Conservation (phyloP, 2,329 filamentous ascomycete genomes). For the Aspergillus aculeatinus region DNA sequence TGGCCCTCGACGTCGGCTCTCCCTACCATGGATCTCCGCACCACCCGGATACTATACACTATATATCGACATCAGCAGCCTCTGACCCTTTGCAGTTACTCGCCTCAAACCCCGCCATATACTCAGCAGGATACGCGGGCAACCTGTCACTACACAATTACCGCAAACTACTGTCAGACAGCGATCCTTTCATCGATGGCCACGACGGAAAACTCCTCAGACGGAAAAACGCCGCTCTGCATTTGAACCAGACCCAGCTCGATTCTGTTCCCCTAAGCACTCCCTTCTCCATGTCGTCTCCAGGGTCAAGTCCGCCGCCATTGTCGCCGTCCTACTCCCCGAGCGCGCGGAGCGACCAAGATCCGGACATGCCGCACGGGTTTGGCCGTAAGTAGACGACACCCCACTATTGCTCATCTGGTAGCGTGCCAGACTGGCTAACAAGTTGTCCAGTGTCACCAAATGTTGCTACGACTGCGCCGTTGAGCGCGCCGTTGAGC, state of each 20-base stretch:
- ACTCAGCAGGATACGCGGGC: conserved; percentile 9
- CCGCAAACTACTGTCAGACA: conserved; percentile 34
- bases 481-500: neutral
- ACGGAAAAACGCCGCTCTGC: conserved; percentile 34
- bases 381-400: conserved; percentile 19
- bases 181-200: conserved; percentile 26
- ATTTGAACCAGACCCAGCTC: conserved; percentile 27
- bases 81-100: conserved; percentile 9
- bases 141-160: conserved; percentile 36
- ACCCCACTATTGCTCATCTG: neutral
- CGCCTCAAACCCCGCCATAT: conserved; percentile 10
- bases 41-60: conserved; percentile 3
- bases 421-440: neutral
- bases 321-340: conserved; percentile 40
- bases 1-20: conserved; percentile 12
- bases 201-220: conserved; percentile 30
- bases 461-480: conserved; percentile 4
- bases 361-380: conserved; percentile 26
- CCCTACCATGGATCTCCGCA: conserved; percentile 9
- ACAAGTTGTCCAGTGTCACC: conserved; percentile 13
- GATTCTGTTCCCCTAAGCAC: neutral
- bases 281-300: neutral
- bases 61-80: conserved; percentile 5
- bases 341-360: conserved; percentile 33
- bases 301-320: conserved; percentile 36